Evolutionary conservation across 2,329 filamentous ascomycete species (phyloP), one percentile per base, ranked within the genome.

Genomic region (Hypoxylon sp.): DNA sequence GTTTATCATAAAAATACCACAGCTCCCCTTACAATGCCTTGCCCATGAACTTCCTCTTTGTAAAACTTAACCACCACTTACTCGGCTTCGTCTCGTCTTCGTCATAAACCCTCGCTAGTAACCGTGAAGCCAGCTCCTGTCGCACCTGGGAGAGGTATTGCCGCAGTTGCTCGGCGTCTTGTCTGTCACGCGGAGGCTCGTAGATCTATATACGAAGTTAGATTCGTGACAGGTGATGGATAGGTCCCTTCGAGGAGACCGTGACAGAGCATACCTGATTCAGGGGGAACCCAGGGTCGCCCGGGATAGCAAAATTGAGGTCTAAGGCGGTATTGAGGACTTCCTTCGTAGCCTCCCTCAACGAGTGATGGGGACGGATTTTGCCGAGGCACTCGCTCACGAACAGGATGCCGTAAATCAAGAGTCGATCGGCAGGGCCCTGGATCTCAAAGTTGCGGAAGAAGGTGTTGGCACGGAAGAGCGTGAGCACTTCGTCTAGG

Each of bases 371-470:
- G 11, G 93, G 91, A 83, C 91, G 93, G 78, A 98, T 94, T 86
- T 96, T 97, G 75, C 86, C 85, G 78, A 99, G 83, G 75, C 93
- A 94, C 81, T 98, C 94, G 82, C 91, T 95, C 76, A 98, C 87
- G 82, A 95, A 98, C 78, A 97, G 87, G 79, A 98, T 99, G 69
- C 95, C 95, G 83, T 99, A 99, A 77, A 98, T 94, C 73, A 99
- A 87, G 77, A 98, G 89, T 43, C 96, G 89, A 82, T 99, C 96
- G 64, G 96, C 95, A 25, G 93, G 92, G 13, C 96, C 96, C 82
- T 97, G 95, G 84, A 98, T 97, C 86, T 98, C 96, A 77, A 99
- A 99, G 87, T 98, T 99, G 77, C 96, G 92, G 87, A 98, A 99
- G 82, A 99, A 95, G 67, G 95, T 98, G 85, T 99, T 98, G 76